phyloP scores from a whole-genome alignment of 1,139 yeast species.

The Hemisphaericaspora xylofermentans region DNA sequence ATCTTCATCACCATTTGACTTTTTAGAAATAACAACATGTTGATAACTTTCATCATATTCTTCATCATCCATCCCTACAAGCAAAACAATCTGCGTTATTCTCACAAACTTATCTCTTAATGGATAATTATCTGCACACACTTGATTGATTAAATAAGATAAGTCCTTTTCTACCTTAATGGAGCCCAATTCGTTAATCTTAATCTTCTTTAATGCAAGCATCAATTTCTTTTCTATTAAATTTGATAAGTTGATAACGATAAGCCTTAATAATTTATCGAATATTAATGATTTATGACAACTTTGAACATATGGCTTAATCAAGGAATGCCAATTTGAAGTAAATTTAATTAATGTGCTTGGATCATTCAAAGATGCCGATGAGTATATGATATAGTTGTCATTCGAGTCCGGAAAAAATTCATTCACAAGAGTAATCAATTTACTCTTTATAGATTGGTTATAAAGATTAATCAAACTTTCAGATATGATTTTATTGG shows the following conservation, averaged over 20 bases:
- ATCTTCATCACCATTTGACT: slow-evolving; percentile 6
- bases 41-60: slow-evolving; percentile 49
- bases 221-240: slow-evolving; percentile 69
- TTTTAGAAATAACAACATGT: slow-evolving; percentile 10
- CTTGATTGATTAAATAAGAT: slow-evolving; percentile 66
- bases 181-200: slow-evolving; percentile 79
- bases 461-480: slow-evolving; percentile 57
- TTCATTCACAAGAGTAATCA: slow-evolving; percentile 49
- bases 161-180: slow-evolving; percentile 82
- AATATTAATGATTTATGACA: slow-evolving; percentile 51
- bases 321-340: slow-evolving; percentile 60
- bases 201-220: slow-evolving; percentile 54
- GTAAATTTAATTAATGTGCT: slow-evolving; percentile 45
- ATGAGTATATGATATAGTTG: slow-evolving; percentile 33
- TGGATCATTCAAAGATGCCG: slow-evolving; percentile 31
- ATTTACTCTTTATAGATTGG: slow-evolving; percentile 53
- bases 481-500: slow-evolving; percentile 51
- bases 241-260: slow-evolving; percentile 52
- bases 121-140: slow-evolving; percentile 61
- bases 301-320: slow-evolving; percentile 62
- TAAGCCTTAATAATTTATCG: slow-evolving; percentile 47
- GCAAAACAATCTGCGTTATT: slow-evolving; percentile 78
- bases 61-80: slow-evolving; percentile 82
- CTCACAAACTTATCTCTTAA: slow-evolving; percentile 76
- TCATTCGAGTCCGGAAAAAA: slow-evolving; percentile 56